phyloP scores from a whole-genome alignment of 257 asterid species.

The Solanum infundibuliforme region DNA sequence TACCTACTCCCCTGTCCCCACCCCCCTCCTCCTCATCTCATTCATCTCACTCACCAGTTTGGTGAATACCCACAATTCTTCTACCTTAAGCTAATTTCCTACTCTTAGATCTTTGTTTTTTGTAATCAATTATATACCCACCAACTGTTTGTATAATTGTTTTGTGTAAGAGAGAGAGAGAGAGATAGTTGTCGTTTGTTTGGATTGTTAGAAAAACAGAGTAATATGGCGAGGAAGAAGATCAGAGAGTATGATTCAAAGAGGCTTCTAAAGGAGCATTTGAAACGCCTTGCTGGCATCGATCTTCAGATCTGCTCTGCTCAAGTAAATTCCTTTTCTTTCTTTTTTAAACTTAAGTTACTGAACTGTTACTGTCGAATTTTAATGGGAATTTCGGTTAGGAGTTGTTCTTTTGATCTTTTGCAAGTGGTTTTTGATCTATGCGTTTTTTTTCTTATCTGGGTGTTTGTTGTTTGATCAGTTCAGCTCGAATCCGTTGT shows the following conservation, averaged over 20 bases:
- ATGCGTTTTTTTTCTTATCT: background rate
- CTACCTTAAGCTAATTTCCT: background rate
- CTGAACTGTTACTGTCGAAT: background rate
- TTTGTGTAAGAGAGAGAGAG: background rate
- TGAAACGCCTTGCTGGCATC: constrained; percentile 56
- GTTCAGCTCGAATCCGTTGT: background rate
- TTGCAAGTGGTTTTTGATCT: background rate
- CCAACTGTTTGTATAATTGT: background rate
- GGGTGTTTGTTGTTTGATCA: background rate
- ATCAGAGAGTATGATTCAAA: constrained; percentile 79
- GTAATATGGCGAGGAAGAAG: constrained; percentile 71
- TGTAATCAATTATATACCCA: background rate
- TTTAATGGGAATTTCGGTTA: background rate
- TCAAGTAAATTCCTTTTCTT: constrained; percentile 27
- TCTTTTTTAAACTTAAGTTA: background rate
- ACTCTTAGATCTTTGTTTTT: background rate
- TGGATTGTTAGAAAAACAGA: background rate
- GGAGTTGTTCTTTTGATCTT: background rate
- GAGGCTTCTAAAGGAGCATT: constrained; percentile 62
- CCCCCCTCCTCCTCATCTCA: background rate
- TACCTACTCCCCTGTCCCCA: constrained; percentile 2
- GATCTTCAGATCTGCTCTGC: constrained; percentile 71
- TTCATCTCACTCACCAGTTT: background rate
- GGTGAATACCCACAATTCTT: background rate
- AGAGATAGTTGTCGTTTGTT: background rate